Evolutionary conservation across 345 rosid genomes (phyloP), one percentile per base, ranked within the genome.

Genomic region (Bruguiera gymnorhiza): DNA sequence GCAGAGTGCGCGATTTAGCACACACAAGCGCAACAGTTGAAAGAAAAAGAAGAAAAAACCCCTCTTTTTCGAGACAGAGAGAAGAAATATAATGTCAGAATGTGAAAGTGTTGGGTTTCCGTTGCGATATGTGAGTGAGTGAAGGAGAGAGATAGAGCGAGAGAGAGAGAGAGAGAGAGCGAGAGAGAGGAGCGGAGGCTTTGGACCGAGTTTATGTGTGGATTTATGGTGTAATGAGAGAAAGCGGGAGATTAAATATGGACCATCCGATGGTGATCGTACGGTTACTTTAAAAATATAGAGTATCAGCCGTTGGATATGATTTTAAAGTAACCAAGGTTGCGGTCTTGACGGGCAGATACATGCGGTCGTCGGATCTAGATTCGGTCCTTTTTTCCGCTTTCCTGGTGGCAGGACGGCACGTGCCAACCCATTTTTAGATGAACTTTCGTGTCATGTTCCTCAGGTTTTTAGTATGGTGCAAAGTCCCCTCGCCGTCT

Each of bases 351-450:
- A 83, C 71, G 82, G 87, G 77, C 67, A 71, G 78, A 74, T 73
- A 54, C 34, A 53, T 70, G 68, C 53, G 82, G 86, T 84, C 87
- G 86, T 83, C 79, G 81, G 94, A 91, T 88, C 82, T 69, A 65
- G 78, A 77, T 78, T 72, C 79, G 76, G 74, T 55, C 50, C 53
- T 72, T 62, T 66, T 82, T 76, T 71, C 43, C 2, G 65, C 76
- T 82, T 85, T 74, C 62, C 78, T 62, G 82, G 27, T 77, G 79
- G 77, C 80, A 78, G 84, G 79, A 71, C 81, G 85, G 89, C 97
- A 86, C 89, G 93, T 88, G 91, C 87, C 82, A 67, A 55, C 37
- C 55, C 65, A 65, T 61, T 72, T 64, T 54, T 46, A 13, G 18
- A 3, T 43, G 50, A 43, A 43, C 50, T 1, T 13, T 43, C 50